Evolutionary conservation across 2,329 filamentous ascomycete species (phyloP).

Genomic region (Alternaria gaisen): DNA sequence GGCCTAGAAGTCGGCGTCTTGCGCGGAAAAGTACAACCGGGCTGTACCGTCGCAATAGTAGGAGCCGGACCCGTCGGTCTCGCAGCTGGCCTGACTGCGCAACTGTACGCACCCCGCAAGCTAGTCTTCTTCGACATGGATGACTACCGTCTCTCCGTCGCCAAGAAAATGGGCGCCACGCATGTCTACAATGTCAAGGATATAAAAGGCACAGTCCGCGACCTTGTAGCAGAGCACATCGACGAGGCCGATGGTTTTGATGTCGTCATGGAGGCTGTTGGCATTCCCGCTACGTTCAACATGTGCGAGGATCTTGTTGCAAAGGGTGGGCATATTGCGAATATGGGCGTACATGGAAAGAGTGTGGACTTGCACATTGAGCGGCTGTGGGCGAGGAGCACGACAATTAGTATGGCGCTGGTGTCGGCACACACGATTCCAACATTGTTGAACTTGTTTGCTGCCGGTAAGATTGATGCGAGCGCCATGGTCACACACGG

Average conservation of each 20-base stretch:
- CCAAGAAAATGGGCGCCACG: background rate
- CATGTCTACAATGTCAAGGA: background rate
- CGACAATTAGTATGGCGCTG: slow-evolving; percentile 52
- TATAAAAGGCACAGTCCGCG: background rate
- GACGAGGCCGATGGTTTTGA: slow-evolving; percentile 62
- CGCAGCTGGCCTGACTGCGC: slow-evolving; percentile 63
- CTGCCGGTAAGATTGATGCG: slow-evolving; percentile 59
- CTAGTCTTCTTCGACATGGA: slow-evolving; percentile 64
- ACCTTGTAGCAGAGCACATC: background rate
- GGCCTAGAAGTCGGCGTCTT: slow-evolving; percentile 63
- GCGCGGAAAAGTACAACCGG: slow-evolving; percentile 62
- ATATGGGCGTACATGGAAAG: slow-evolving; percentile 67
- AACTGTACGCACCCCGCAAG: slow-evolving; percentile 62
- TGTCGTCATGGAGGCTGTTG: slow-evolving; percentile 67
- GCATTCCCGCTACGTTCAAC: slow-evolving; percentile 62
- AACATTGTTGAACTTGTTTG: slow-evolving; percentile 50
- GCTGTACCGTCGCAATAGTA: slow-evolving; percentile 62
- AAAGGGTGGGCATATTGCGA: slow-evolving; percentile 63
- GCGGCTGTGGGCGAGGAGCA: slow-evolving; percentile 64
- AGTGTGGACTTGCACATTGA: slow-evolving; percentile 63
- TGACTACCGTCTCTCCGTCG: slow-evolving; percentile 41
- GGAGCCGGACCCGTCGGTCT: slow-evolving; percentile 66
- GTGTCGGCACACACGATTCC: background rate
- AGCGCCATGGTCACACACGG: slow-evolving; percentile 60
- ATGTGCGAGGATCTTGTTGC: slow-evolving; percentile 64